Evolutionary conservation across 495 filamentous ascomycete genomes (phyloP), one percentile per base, ranked within the genome.

Genomic region (Arthonia radiata): DNA sequence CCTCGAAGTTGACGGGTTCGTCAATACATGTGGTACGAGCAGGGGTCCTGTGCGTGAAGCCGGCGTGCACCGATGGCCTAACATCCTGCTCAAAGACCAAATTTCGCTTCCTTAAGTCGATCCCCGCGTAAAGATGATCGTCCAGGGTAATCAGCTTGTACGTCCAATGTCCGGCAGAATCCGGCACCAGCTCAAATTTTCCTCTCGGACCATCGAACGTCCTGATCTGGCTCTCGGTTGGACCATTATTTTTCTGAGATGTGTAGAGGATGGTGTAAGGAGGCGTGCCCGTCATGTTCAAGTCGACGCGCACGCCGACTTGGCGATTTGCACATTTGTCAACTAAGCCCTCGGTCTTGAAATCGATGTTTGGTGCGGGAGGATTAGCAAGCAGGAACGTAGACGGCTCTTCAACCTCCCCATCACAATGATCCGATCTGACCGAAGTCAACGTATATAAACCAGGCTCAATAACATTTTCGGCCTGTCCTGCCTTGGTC

Each of bases 311-410:
- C 19, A 94, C 56, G 13, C 86, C 86, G 34, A 97, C 73, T 0
- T 83, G 77, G 38, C 77, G 90, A 26, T 80, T 76, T 21, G 81
- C 83, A 47, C 86, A 97, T 37, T 83, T 90, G 42, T 94, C 86
- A 21, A 71, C 70, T 17, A 94, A 76, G 37, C 78, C 71, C 37
- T 90, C 72, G 2, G 67, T 48, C 23, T 54, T 59, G 19, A 94
- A 52, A 4, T 61, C 49, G 29, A 97, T 36, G 18, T 69, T 65
- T 15, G 86, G 86, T 49, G 92, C 70, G 0, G 83, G 76, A 10
- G 86, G 86, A 35, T 92, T 93, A 21, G 77, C 61, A 26, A 97
- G 50, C 29, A 91, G 53, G 43, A 81, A 94, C 15, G 81, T 79
- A 3, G 86, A 72, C 15, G 86, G 86, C 43, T 93, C 86, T 34